Evolutionary conservation across 768 basidiomycete species (phyloP), one percentile per base, ranked within the genome.

Genomic region (Boletales sp.): DNA sequence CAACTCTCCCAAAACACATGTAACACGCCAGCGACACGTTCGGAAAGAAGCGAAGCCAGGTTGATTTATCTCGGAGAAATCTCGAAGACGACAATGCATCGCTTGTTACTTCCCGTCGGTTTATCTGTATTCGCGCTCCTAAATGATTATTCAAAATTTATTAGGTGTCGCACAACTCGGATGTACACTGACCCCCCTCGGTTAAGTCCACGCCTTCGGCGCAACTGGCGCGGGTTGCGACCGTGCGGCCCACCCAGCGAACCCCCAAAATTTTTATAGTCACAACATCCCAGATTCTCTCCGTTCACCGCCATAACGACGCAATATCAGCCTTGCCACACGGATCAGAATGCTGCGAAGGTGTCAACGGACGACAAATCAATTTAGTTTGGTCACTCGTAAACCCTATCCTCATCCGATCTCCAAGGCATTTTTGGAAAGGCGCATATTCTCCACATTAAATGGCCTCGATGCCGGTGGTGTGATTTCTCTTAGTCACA

Each of bases 381-480:
- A 46, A 41, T 34, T 34, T 34, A 15, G 18, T 43, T 14, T 12
- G 8, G 35, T 32, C 8, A 11, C 40, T 41, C 39, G 46, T 53
- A 46, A 49, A 96, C 94, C 3, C 89, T 91, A 47, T 95, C 95
- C 72, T 87, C 87, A 18, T 95, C 92, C 53, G 94, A 96, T 65
- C 86, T 95, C 91, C 55, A 96, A 96, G 72, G 82, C 87, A 36
- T 36, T 33, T 12, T 25, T 21, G 5, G 18, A 17, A n/a, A 94
- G 66, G 81, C 95, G 0, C 95, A 94, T 53, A 94, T 95, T 70
- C 93, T 96, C 86, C 94, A 95, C 72, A 93, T 96, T 60, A 94
- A 96, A 43, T 65, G 91, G 45, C 93, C 95, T 34, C 77, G 88
- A 94, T 62, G 86, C 90, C 59, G 91, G 94, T 71, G 93, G 92